Percentiles rank a stretch among this genome's conserved stretches.
Conservation (phyloP, 805 yeast species). For the Kodamaea nitidulidarum region DNA sequence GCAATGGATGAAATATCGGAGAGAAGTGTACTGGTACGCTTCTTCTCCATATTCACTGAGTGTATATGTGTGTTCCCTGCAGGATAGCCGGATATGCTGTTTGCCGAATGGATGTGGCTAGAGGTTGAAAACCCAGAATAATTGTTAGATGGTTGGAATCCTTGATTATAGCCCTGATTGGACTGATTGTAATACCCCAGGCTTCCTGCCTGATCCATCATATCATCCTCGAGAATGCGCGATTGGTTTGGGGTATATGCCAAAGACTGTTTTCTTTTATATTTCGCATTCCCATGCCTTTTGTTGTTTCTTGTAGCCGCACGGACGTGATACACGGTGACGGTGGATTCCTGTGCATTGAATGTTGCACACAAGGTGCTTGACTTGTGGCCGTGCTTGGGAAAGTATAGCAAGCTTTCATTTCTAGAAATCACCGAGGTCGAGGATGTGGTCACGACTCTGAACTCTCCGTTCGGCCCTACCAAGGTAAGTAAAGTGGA, state of each 20-base stretch:
- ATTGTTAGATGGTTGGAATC: neutral
- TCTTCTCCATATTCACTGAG: constrained; percentile 40
- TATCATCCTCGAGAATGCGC: constrained; percentile 41
- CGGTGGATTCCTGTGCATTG: constrained; percentile 40
- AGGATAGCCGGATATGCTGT: too few relatives aligned
- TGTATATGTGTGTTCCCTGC: constrained; percentile 16
- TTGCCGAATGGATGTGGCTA: neutral
- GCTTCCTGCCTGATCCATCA: neutral
- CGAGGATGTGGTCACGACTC: constrained; percentile 66
- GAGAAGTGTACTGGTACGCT: constrained; percentile 39
- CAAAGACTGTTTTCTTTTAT: constrained; percentile 25
- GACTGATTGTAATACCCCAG: neutral
- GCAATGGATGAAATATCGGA: constrained; percentile 44
- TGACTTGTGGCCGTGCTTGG: constrained; percentile 32
- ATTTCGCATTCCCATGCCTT: constrained; percentile 11
- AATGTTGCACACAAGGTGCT: constrained; percentile 53
- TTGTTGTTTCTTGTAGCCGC: constrained; percentile 20
- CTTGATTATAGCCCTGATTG: neutral
- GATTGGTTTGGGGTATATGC: constrained; percentile 41
- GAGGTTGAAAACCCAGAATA: neutral
- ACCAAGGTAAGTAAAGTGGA: constrained; percentile 58
- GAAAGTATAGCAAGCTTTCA: constrained; percentile 58
- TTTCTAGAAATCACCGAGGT: constrained; percentile 57
- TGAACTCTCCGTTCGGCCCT: constrained; percentile 73
- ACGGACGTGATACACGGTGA: constrained; percentile 56